A percentile compares a stretch with the other conserved stretches of the same genome.
Conservation (phyloP, 1,139 yeast species). For the Debaryomyces nepalensis region DNA sequence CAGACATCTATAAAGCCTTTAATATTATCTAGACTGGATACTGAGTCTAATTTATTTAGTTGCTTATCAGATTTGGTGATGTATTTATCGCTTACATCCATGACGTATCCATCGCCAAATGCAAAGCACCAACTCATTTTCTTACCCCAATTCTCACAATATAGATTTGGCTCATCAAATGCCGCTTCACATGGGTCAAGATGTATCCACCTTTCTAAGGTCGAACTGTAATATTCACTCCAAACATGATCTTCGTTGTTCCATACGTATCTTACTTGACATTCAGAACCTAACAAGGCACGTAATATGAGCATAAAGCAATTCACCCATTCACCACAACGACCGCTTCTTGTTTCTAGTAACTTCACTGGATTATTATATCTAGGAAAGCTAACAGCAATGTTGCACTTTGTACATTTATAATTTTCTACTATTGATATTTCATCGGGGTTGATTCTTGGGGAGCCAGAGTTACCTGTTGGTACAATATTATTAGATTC, state of each 20-base stretch:
- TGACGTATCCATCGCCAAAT: slow-evolving; percentile 59
- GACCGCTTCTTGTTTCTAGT: slow-evolving; percentile 64
- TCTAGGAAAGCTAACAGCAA: slow-evolving; percentile 66
- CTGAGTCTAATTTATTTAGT: slow-evolving; percentile 54
- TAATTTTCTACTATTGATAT: slow-evolving; percentile 59
- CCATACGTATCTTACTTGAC: slow-evolving; percentile 75
- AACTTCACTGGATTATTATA: slow-evolving; percentile 70
- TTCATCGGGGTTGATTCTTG: slow-evolving; percentile 34
- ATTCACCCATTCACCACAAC: slow-evolving; percentile 98
- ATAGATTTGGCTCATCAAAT: slow-evolving; percentile 78
- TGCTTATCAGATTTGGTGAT: slow-evolving; percentile 55
- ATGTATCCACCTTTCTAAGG: slow-evolving; percentile 77
- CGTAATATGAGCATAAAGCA: slow-evolving; percentile 73
- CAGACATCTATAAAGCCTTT: slow-evolving; percentile 36
- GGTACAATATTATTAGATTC: slow-evolving; percentile 20
- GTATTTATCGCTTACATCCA: slow-evolving; percentile 74
- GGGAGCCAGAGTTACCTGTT: slow-evolving; percentile 22
- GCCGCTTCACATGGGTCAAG: slow-evolving; percentile 88
- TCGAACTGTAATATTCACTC: slow-evolving; percentile 82
- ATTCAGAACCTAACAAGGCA: slow-evolving; percentile 58
- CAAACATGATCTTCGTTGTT: slow-evolving; percentile 94
- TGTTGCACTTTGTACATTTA: slow-evolving; percentile 56
- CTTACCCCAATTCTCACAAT: slow-evolving; percentile 89
- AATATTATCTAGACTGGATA: slow-evolving; percentile 44
- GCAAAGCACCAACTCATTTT: slow-evolving; percentile 88